Evolutionary conservation across 2,329 filamentous ascomycete species (phyloP).

Genomic region (Hysterium pulicare): DNA sequence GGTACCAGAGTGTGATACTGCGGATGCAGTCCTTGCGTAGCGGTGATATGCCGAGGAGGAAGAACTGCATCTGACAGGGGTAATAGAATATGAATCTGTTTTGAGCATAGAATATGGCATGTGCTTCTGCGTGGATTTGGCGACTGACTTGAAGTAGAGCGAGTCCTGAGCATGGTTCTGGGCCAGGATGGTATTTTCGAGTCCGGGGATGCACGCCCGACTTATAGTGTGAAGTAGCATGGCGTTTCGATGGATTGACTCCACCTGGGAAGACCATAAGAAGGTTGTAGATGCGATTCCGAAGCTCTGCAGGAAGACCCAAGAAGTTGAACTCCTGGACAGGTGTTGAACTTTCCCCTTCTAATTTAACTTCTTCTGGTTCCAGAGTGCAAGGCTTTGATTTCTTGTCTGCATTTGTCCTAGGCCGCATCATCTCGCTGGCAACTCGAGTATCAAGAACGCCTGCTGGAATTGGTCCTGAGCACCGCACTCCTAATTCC

Average conservation of each 20-base stretch:
- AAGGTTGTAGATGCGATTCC: conserved; percentile 21
- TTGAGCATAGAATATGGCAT: conserved; percentile 19
- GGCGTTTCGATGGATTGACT: conserved; percentile 15
- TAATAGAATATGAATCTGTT: conserved; percentile 26
- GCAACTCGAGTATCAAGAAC: conserved; percentile 22
- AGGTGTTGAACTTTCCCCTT: conserved; percentile 1
- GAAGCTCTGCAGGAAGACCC: conserved; percentile 21
- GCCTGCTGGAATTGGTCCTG: conserved; percentile 24
- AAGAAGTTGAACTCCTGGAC: conserved; percentile 12
- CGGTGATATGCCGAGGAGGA: conserved; percentile 11
- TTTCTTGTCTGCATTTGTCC: not conserved
- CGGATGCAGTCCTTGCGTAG: conserved; percentile 13
- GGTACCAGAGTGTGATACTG: conserved; percentile 22
- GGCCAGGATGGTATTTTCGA: not conserved
- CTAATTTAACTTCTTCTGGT: not conserved
- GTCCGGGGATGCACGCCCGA: not conserved
- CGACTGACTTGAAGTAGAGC: conserved; percentile 18
- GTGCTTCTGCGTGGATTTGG: conserved; percentile 21
- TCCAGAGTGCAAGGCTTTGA: not conserved
- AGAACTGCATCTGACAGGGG: conserved; percentile 16
- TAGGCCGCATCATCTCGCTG: conserved; percentile 17
- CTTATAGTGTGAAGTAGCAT: conserved; percentile 5
- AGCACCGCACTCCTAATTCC: no score
- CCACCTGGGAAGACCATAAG: conserved; percentile 14
- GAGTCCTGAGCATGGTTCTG: conserved; percentile 12